These are phyloP conservation scores for Nemania diffusa DNA, from an alignment of 2,329 filamentous ascomycete genomes.

Conservation along the genomic window DNA sequence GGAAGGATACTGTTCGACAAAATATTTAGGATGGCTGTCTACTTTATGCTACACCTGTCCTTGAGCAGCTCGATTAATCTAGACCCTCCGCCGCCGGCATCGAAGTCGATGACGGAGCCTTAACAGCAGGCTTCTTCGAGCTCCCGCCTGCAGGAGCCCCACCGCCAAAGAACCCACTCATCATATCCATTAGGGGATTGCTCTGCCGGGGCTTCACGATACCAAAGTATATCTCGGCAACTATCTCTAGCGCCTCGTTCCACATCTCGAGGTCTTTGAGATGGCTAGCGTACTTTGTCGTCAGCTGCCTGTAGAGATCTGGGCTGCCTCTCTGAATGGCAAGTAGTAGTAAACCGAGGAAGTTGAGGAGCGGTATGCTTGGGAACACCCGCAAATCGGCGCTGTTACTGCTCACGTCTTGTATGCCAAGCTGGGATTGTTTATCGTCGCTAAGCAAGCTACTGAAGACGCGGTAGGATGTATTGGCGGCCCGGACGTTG, in stretches of 20 bases:
- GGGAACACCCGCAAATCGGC: constrained; percentile 86
- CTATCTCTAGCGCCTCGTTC: constrained; percentile 83
- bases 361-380: constrained; percentile 93
- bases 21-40: constrained; percentile 25
- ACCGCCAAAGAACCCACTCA: constrained; percentile 91
- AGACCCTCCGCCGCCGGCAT: constrained; percentile 68
- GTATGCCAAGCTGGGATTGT: constrained; percentile 71
- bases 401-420: constrained; percentile 80
- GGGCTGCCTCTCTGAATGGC: constrained; percentile 80
- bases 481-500: constrained; percentile 89
- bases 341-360: constrained; percentile 84
- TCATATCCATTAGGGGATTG: constrained; percentile 97
- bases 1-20: constrained; percentile 14
- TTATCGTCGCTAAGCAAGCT: constrained; percentile 68
- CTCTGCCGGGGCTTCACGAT: constrained; percentile 88
- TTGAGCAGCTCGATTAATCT: constrained; percentile 57
- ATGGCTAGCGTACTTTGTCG: constrained; percentile 81
- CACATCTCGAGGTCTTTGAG: constrained; percentile 81
- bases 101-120: constrained; percentile 58
- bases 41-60: constrained; percentile 24
- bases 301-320: constrained; percentile 85
- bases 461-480: constrained; percentile 81
- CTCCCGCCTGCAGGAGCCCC: constrained; percentile 55
- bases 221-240: constrained; percentile 97
- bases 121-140: constrained; percentile 56